Percentiles rank a stretch among this genome's conserved stretches.
These are phyloP conservation scores for Candida dubliniensis DNA, from an alignment of 1,139 yeast species.

Conservation along the genomic window DNA sequence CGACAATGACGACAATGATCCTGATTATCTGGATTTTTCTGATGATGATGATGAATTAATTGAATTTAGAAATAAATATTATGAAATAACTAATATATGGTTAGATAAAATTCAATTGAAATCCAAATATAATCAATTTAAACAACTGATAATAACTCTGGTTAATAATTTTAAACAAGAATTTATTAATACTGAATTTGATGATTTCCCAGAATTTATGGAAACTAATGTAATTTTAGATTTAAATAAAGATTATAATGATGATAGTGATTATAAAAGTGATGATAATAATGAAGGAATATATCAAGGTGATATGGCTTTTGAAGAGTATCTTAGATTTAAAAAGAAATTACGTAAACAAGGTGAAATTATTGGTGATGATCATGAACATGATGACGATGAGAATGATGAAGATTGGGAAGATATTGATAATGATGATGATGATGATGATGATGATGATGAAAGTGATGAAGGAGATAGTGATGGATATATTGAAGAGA, in stretches of 20 bases:
- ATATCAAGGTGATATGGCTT: constrained; percentile 21
- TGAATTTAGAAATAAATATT: constrained; percentile 12
- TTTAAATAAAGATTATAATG: constrained; percentile 16
- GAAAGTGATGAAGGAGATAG: constrained; percentile 5
- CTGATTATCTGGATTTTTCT: constrained; percentile 7
- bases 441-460: constrained; percentile 12
- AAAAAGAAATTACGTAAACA: constrained; percentile 11
- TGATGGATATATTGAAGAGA: constrained; percentile 8
- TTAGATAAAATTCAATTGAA: constrained; percentile 9
- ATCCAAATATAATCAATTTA: constrained; percentile 9
- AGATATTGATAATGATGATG: constrained; percentile 7
- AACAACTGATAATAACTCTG: constrained; percentile 5
- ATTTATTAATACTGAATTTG: constrained; percentile 14
- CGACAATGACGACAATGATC: constrained; percentile 6
- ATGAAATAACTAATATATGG: constrained; percentile 11
- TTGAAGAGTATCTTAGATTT: constrained; percentile 14
- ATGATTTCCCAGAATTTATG: constrained; percentile 16
- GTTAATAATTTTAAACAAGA: constrained; percentile 10
- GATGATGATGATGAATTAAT: constrained; percentile 12
- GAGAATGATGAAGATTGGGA: constrained; percentile 7
- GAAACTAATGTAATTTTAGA: constrained; percentile 13
- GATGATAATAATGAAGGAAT: constrained; percentile 18
- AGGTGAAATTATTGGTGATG: constrained; percentile 6
- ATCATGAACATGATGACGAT: constrained; percentile 8
- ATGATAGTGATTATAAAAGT: constrained; percentile 22